phyloP scores from a whole-genome alignment of 805 yeast genomes.

The Kodamaea sagamina region DNA sequence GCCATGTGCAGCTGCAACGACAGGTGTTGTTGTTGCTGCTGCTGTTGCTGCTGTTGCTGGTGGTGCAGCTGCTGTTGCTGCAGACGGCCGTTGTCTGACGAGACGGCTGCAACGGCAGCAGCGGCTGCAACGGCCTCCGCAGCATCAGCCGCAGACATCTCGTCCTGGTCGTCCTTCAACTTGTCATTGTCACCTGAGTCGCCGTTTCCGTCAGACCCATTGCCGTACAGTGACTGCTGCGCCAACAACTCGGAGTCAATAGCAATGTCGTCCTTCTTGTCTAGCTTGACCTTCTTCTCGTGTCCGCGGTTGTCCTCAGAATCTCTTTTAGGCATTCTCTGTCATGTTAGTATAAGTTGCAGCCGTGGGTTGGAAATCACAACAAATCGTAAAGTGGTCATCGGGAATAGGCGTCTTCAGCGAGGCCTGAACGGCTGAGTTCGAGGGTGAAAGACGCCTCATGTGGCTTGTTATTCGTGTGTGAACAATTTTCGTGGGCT shows the following conservation, averaged over 20 bases:
- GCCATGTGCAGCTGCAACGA: conserved; percentile 17
- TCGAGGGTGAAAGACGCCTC: too few relatives aligned
- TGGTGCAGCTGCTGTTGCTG: conserved; percentile 17
- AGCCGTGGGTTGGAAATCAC: conserved; percentile 1
- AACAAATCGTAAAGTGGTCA: not conserved
- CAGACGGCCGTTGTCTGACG: conserved; percentile 12
- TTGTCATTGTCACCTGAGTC: conserved; percentile 11
- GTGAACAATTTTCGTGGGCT: conserved; percentile 1
- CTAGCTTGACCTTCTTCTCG: conserved; percentile 16
- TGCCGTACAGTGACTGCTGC: conserved; percentile 36
- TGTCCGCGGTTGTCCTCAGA: conserved; percentile 10
- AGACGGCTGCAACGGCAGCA: conserved; percentile 27
- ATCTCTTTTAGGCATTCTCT: conserved; percentile 19
- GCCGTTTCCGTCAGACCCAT: conserved; percentile 1
- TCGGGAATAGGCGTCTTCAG: conserved; percentile 6
- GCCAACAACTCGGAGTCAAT: conserved; percentile 47
- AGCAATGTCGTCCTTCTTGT: conserved; percentile 27
- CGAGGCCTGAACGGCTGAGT: too few relatives aligned
- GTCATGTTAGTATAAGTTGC: conserved; percentile 13
- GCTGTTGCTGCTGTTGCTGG: conserved; percentile 20
- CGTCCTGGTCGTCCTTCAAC: conserved; percentile 22
- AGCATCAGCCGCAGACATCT: conserved; percentile 29
- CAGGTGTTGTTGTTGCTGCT: conserved; percentile 15
- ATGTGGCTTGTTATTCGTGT: conserved; percentile 3
- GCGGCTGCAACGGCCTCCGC: conserved; percentile 32